A percentile compares a stretch with the other conserved stretches of the same genome.
phyloP scores from a whole-genome alignment of 2,329 filamentous ascomycete species.

The Beauveria varroae region DNA sequence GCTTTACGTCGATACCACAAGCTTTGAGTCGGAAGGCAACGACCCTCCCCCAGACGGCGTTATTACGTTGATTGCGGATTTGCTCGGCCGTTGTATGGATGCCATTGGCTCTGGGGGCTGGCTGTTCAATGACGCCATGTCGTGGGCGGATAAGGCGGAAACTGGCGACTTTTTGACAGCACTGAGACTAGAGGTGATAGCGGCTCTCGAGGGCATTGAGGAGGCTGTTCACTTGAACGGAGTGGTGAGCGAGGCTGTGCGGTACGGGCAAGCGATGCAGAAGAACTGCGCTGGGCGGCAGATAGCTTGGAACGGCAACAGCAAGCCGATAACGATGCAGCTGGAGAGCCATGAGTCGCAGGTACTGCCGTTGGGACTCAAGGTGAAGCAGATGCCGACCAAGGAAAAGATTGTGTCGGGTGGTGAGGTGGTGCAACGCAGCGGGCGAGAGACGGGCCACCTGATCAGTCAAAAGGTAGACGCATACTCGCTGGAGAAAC shows the following conservation, averaged over 20 bases:
- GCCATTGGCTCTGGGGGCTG: conserved; percentile 68
- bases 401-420: conserved; percentile 55
- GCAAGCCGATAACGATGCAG: conserved; percentile 36
- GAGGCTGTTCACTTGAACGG: conserved; percentile 59
- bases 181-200: conserved; percentile 61
- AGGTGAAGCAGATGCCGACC: conserved; percentile 44
- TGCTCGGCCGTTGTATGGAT: conserved; percentile 67
- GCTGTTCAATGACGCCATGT: conserved; percentile 55
- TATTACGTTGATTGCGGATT: conserved; percentile 62
- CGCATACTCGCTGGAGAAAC: conserved; percentile 75
- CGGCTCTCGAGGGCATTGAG: conserved; percentile 64
- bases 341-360: conserved; percentile 37
- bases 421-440: conserved; percentile 64
- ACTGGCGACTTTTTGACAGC: conserved; percentile 57
- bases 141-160: conserved; percentile 43
- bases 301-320: conserved; percentile 24
- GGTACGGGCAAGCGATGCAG: conserved; percentile 42
- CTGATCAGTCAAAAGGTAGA: conserved; percentile 73
- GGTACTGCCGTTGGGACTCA: conserved; percentile 67
- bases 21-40: conserved; percentile 34
- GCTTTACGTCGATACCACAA: conserved; percentile 55
- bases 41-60: conserved; percentile 54
- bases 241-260: conserved; percentile 57
- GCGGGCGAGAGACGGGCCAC: conserved; percentile 65
- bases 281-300: conserved; percentile 21